Evolutionary conservation across 176 grass and related monocot species (phyloP), one percentile per base, ranked within the genome.

Genomic region (Oryza meridionalis): DNA sequence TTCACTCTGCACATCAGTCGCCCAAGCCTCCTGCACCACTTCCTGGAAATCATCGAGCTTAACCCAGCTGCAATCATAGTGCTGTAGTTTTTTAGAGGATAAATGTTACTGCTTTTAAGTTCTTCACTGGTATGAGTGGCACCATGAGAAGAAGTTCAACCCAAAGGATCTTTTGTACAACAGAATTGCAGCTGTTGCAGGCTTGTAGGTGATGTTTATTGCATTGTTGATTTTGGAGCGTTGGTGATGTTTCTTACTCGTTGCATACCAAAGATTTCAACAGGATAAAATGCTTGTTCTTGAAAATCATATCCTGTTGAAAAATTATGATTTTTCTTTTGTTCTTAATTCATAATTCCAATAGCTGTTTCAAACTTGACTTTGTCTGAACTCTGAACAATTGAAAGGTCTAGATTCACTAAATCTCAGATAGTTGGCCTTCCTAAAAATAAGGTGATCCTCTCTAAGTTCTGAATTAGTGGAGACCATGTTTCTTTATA

Each of bases 1-100:
- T 0, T 31, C 7, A 5, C 4, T 4, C 1, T 29, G 11, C 3
- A 67, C 13, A 0, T 11, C 3, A 1, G 1, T 3, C 14, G 3
- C 1, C 64, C 64, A 32, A 6, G 3, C 2, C 3, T 32, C 26
- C 1, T 29, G 9, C 4, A 29, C 64, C 3, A 13, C 27, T 1
- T 26, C 64, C 0, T 6, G 3, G 26, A 14, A 67, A 0, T 26
- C 64, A 0, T 67, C 26, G 2, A 29, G 1, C 25, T 69, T 69
- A 1, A 33, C 16, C 32, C 67, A 69, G n/a, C n/a, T n/a, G n/a
- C n/a, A n/a, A n/a, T n/a, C n/a, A n/a, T n/a, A n/a, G n/a, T n/a
- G n/a, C n/a, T n/a, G n/a, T 31, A 31, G 29, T 31, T 31, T 31
- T 31, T 31, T 3, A 31, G 29, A 31, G 29, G 29, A 31, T 2